Base-by-base conservation (phyloP, 164 flowering plant genomes). In the Piper betle region DNA sequence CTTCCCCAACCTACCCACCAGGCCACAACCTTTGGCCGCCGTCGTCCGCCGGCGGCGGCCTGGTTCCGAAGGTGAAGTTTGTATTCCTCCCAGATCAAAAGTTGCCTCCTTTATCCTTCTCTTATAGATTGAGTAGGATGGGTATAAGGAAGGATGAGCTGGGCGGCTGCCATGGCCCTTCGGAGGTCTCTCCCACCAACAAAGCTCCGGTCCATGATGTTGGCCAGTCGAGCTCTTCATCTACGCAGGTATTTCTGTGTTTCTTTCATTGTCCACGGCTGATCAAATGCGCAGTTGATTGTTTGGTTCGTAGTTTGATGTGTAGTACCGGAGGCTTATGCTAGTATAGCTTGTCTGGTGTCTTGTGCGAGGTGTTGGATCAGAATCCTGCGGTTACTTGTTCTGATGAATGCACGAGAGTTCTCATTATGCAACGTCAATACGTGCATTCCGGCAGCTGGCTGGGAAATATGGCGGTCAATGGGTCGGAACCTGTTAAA, bases 401-500 rank as follows among this genome's bases (percentile, higher is more conserved):
- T 64, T 52, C 48, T 1, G 56, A 46, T 65, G 68, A 37, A 8
- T 48, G 38, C 19, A 55, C 56, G 40, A 64, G 65, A n/a, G 50
- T 68, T 66, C 48, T 20, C 25, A 52, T 64, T 39, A 37, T 17
- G 60, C 61, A 65, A 12, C 52, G 38, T 50, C 62, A 41, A 58
- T 62, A 76, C 71, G 62, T 79, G 63, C 84, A 82, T 65, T 80
- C 85, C 19, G n/a, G n/a, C n/a, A 57, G 64, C 61, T 71, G 67
- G 60, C 58, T 46, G 61, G 55, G 67, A 57, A 54, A 70, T 55
- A 41, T 46, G 57, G 61, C 39, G 11, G 74, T 69, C 10, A 60
- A 72, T 62, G 59, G 25, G 59, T 67, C 37, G 42, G 74, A 71
- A 55, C 69, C 60, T 18, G 57, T 19, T 39, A 62, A 54, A 53